These are phyloP conservation scores for Fusarium decemcellulare DNA, from an alignment of 2,329 filamentous ascomycete genomes.

Conservation along the genomic window DNA sequence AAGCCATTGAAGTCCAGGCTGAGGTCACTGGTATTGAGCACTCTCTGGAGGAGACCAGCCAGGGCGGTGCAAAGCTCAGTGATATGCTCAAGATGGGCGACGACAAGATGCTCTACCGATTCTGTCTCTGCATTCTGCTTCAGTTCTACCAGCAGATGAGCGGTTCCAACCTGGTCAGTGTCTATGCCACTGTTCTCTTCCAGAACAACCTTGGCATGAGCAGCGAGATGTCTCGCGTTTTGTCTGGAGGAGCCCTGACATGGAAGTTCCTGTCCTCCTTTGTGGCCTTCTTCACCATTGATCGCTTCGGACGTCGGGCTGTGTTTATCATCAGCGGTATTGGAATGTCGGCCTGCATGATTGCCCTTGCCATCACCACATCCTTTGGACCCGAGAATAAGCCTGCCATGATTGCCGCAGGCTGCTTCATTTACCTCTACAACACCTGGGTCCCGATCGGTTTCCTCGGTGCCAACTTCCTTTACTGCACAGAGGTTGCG, in stretches of 20 bases:
- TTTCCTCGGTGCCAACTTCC: conserved; percentile 74
- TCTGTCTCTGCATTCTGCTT: conserved; percentile 49
- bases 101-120: conserved; percentile 64
- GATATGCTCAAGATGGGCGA: conserved; percentile 65
- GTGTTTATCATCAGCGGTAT: conserved; percentile 45
- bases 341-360: conserved; percentile 47
- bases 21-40: conserved; percentile 64
- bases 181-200: conserved; percentile 50
- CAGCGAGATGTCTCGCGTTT: conserved; percentile 41
- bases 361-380: conserved; percentile 45
- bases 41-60: conserved; percentile 60
- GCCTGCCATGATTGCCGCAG: conserved; percentile 40
- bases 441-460: conserved; percentile 78
- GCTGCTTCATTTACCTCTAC: conserved; percentile 73
- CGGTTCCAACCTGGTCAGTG: conserved; percentile 47
- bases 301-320: conserved; percentile 46
- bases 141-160: conserved; percentile 52
- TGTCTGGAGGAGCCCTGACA: conserved; percentile 46
- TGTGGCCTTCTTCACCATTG: conserved; percentile 48
- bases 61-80: conserved; percentile 53
- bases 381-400: conserved; percentile 40
- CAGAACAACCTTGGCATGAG: conserved; percentile 44
- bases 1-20: conserved; percentile 54
- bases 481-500: conserved; percentile 69
- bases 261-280: conserved; percentile 52